Percentiles rank a stretch among this genome's conserved stretches.
These are phyloP conservation scores for Stagonosporopsis chrysanthemi DNA, from an alignment of 2,329 filamentous ascomycete genomes.

Conservation along the genomic window DNA sequence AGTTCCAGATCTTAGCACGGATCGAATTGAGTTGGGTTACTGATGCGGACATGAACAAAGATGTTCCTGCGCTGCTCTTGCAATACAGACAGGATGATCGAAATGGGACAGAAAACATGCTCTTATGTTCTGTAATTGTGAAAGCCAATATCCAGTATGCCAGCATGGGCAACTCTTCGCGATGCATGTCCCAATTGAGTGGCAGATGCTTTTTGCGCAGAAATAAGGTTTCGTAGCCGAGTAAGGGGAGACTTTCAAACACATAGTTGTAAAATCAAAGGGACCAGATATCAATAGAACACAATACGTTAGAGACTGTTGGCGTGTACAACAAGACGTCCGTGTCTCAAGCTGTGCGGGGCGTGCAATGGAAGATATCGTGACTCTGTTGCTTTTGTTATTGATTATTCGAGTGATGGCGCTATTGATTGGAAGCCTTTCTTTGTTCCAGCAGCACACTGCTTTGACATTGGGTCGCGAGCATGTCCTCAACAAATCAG, in stretches of 20 bases:
- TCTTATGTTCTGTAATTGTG: neutral
- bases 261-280: slow-evolving; percentile 3
- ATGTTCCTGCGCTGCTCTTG: neutral
- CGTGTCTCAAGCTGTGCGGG: neutral
- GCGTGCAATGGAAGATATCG: neutral
- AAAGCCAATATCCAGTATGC: too few relatives aligned
- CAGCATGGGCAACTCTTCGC: neutral
- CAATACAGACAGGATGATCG: neutral
- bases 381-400: neutral
- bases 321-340: neutral
- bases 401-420: neutral
- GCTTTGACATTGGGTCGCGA: too few relatives aligned
- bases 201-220: neutral
- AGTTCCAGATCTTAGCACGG: slow-evolving; percentile 13
- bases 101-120: neutral
- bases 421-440: neutral
- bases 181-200: neutral
- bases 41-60: neutral
- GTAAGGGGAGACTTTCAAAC: neutral
- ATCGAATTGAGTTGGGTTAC: neutral
- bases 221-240: slow-evolving; percentile 5
- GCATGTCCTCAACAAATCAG: neutral
- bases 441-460: too few relatives aligned
- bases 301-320: neutral
- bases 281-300: neutral